Conservation (phyloP, 2,329 filamentous ascomycete species). For the Ascomycota sp. region DNA sequence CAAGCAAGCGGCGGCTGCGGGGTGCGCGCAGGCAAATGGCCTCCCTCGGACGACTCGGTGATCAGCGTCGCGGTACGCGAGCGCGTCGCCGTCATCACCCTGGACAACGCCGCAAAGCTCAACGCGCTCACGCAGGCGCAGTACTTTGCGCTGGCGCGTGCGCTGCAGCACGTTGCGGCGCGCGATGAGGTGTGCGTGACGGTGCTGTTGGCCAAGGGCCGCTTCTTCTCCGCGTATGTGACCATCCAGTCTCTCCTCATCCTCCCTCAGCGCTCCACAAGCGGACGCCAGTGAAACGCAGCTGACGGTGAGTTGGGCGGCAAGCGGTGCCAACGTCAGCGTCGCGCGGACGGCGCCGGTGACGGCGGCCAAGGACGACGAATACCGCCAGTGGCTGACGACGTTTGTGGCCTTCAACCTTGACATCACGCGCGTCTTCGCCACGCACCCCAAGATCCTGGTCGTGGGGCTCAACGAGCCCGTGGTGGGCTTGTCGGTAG, state of each 20-base stretch:
- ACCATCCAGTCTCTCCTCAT: background rate
- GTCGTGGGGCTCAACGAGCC: conserved; percentile 84
- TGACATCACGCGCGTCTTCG: conserved; percentile 75
- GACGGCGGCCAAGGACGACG: conserved; percentile 11
- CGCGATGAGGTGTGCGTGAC: conserved; percentile 72
- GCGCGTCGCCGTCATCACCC: conserved; percentile 51
- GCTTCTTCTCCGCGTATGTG: conserved; percentile 68
- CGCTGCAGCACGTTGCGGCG: conserved; percentile 56
- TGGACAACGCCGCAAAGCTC: conserved; percentile 72
- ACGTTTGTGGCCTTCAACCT: conserved; percentile 72
- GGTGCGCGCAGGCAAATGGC: too few relatives aligned
- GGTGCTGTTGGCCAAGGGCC: conserved; percentile 64
- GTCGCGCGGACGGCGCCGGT: conserved; percentile 10
- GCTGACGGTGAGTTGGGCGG: too few relatives aligned
- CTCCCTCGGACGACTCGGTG: too few relatives aligned
- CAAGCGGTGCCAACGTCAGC: conserved; percentile 63
- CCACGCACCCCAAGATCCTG: conserved; percentile 84
- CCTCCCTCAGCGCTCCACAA: background rate
- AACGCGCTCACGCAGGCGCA: conserved; percentile 54
- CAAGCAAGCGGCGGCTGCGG: too few relatives aligned
- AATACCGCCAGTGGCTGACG: conserved; percentile 37
- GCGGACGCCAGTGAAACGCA: too few relatives aligned
- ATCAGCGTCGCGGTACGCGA: conserved; percentile 19
- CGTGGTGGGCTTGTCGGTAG: conserved; percentile 71
- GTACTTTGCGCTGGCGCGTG: conserved; percentile 59